Base-by-base conservation (phyloP, 106 monocot species). In the Acorus gramineus region DNA sequence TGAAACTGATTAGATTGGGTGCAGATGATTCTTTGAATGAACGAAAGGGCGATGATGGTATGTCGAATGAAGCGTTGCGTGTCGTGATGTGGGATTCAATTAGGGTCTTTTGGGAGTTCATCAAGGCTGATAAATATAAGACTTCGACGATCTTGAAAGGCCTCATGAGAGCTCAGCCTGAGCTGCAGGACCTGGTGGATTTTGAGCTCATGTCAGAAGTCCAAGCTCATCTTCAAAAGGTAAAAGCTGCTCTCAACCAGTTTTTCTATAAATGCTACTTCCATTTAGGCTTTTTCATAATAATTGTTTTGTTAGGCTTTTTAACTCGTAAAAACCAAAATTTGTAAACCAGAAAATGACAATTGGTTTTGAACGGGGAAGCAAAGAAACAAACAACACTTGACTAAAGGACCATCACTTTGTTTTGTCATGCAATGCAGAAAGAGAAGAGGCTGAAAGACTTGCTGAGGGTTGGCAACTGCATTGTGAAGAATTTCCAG, bases 371-470 rank as follows among this genome's bases (percentile, higher is more conserved):
- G 28, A 28, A 28, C 28, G 28, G 28, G 28, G 1, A 28, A 28
- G 28, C 28, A 28, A 28, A 28, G 0, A 28, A 28, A 28, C 28
- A 28, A 28, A 28, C 28, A 28, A 28, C 28, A 28, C 28, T 28
- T 28, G 28, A 28, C 28, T 28, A 28, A 28, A 28, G 28, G 28
- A 28, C 28, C 28, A 6, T 42, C 11, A 8, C 65, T 12, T 13
- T 65, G 66, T 14, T 28, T 70, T 68, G 44, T 69, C 51, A 47
- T 9, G 59, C 47, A 57, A 3, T 60, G 82, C 85, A 95, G 95
- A 95, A 95, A 60, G 80, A 87, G 50, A 95, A 82, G 80, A 85
- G 75, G 56, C 55, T 90, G 44, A 95, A 87, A 56, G 90, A 90
- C 45, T 57, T 84, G 8, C 51, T 95, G 57, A 72, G 76, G 58